phyloP scores from a whole-genome alignment of 148 eudicot genomes.

The Polygonum aviculare region DNA sequence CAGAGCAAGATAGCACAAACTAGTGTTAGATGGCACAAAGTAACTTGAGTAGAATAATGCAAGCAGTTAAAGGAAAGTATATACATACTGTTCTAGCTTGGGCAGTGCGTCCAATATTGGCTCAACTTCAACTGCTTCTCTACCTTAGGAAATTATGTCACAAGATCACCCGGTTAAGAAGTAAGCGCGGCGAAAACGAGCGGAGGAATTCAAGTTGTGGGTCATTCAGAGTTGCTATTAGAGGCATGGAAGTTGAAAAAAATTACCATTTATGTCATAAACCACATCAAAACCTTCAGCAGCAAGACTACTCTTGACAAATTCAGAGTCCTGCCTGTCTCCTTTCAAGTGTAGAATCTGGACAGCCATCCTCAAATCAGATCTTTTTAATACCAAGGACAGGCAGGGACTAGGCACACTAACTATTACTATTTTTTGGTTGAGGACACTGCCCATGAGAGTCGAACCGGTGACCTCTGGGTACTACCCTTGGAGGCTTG shows the following conservation, averaged over 20 bases:
- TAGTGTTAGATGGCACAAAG: neutral
- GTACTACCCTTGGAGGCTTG: too few species aligned
- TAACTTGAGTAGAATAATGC: too few species aligned
- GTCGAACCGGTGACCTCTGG: too few species aligned
- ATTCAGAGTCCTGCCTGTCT: slow-evolving; percentile 79
- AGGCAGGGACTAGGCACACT: too few species aligned
- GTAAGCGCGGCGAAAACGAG: too few species aligned
- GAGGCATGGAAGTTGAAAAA: neutral
- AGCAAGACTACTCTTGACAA: slow-evolving; percentile 69
- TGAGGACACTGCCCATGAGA: too few species aligned
- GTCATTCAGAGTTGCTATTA: too few species aligned
- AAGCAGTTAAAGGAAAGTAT: neutral
- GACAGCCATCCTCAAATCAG: neutral
- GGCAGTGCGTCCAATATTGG: slow-evolving; percentile 94
- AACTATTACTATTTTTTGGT: too few species aligned
- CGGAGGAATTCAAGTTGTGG: too few species aligned
- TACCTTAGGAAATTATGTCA: slow-evolving; percentile 37
- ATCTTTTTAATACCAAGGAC: too few species aligned
- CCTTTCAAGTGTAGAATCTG: slow-evolving; percentile 95
- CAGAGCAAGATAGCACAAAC: neutral
- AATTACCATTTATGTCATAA: slow-evolving; percentile 77
- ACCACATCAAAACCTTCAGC: slow-evolving; percentile 93
- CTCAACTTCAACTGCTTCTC: slow-evolving; percentile 92
- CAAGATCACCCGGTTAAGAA: neutral
- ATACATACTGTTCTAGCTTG: slow-evolving; percentile 77